These are phyloP conservation scores for Clarireedia homoeocarpa DNA, from an alignment of 2,329 filamentous ascomycete genomes.

Conservation along the genomic window DNA sequence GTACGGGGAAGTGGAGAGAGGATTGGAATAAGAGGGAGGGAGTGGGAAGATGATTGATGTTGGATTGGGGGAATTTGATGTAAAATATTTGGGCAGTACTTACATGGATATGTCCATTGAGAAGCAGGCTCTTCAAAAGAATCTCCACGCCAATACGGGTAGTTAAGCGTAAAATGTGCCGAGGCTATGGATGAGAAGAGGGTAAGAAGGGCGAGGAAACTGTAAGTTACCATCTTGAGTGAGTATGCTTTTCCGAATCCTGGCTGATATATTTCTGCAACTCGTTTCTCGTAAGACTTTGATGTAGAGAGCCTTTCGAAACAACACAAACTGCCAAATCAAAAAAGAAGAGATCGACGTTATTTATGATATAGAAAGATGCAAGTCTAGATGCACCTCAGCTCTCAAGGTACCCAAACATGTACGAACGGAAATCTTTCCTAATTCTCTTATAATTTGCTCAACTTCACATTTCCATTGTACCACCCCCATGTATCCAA, in stretches of 20 bases:
- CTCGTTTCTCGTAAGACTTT: too few species aligned
- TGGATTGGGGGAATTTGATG: too few species aligned
- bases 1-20: background rate
- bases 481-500: background rate
- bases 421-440: too few species aligned
- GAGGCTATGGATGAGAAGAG: constrained; percentile 3
- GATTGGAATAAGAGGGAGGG: background rate
- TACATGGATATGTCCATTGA: constrained; percentile 11
- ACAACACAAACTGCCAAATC: background rate
- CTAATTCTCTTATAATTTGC: constrained; percentile 6
- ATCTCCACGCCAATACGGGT: constrained; percentile 4
- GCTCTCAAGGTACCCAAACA: too few species aligned
- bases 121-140: constrained; percentile 9
- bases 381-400: too few species aligned
- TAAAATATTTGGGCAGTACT: background rate
- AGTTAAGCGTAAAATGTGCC: constrained; percentile 10
- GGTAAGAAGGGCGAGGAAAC: background rate
- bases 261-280: background rate
- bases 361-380: background rate
- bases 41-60: background rate
- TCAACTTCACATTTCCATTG: background rate
- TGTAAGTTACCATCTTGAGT: background rate
- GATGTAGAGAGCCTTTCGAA: too few species aligned
- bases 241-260: too few species aligned
- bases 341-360: background rate